Evolutionary conservation across 2,329 filamentous ascomycete species (phyloP).

Genomic region (Parastagonospora nodorum): DNA sequence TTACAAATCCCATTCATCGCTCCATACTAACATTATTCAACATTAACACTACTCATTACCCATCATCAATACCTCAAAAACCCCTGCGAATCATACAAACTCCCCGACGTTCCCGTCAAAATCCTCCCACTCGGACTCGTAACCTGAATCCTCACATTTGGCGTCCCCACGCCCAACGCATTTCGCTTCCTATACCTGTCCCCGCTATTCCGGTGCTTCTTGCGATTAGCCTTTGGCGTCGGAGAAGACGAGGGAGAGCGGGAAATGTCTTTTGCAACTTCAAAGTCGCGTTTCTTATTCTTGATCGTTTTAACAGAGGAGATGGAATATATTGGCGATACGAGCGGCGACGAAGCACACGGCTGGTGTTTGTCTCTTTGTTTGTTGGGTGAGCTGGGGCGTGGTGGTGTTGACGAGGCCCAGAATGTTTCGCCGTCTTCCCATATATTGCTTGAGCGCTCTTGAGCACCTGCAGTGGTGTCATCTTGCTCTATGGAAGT

Average conservation of each 20-base stretch:
- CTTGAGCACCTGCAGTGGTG: not conserved
- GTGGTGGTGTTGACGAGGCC: slow-evolving; percentile 13
- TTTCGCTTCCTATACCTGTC: slow-evolving; percentile 24
- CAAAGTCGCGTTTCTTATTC: slow-evolving; percentile 24
- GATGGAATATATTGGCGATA: not conserved
- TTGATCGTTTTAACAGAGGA: slow-evolving; percentile 2
- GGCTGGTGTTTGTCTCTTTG: slow-evolving; percentile 13
- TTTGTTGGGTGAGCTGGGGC: slow-evolving; percentile 18
- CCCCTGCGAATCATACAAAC: slow-evolving; percentile 42
- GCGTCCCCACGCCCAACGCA: slow-evolving; percentile 21
- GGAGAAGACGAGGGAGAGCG: not conserved
- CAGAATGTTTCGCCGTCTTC: slow-evolving; percentile 41
- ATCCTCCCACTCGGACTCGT: slow-evolving; percentile 11
- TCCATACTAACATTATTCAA: not conserved
- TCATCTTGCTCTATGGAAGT: not conserved
- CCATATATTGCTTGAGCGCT: slow-evolving; percentile 32
- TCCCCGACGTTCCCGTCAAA: slow-evolving; percentile 28
- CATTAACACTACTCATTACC: not conserved
- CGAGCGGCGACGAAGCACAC: slow-evolving; percentile 16
- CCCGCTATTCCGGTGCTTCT: not conserved
- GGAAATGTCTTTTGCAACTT: slow-evolving; percentile 24
- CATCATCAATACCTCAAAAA: slow-evolving; percentile 26
- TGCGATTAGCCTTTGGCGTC: not conserved
- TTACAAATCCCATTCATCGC: too few relatives aligned
- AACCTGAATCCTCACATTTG: slow-evolving; percentile 34